Percentiles rank a stretch among this genome's conserved stretches.
These are phyloP conservation scores for Voacanga thouarsii DNA, from an alignment of 257 asterid species.

Conservation along the genomic window DNA sequence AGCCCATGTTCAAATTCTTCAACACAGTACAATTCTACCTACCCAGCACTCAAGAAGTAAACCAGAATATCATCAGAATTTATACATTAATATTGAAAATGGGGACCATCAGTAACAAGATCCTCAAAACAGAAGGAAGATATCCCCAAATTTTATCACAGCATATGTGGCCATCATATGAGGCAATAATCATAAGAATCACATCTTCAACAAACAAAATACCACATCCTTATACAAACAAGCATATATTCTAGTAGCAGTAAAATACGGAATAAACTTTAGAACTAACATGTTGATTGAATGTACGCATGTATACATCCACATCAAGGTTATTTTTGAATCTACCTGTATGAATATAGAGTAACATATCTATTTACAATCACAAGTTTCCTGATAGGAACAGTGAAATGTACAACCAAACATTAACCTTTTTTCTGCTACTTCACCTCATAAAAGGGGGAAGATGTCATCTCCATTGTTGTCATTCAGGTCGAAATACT, in stretches of 20 bases:
- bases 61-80: neutral
- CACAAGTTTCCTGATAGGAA: neutral
- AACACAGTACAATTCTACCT: neutral
- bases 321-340: neutral
- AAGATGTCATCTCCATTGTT: slow-evolving; percentile 36
- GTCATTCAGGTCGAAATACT: slow-evolving; percentile 59
- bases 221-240: neutral
- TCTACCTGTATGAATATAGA: neutral
- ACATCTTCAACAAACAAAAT: neutral
- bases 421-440: neutral
- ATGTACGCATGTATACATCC: neutral
- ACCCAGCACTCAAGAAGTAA: neutral
- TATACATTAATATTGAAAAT: neutral
- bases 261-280: neutral
- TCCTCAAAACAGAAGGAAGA: neutral
- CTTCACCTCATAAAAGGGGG: slow-evolving; percentile 52
- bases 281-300: neutral
- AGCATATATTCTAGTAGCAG: neutral
- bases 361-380: slow-evolving; percentile 14
- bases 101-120: neutral
- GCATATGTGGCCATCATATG: neutral
- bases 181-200: neutral
- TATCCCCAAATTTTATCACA: too few species aligned
- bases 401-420: slow-evolving; percentile 38
- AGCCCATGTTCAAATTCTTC: neutral